Evolutionary conservation across 2,329 filamentous ascomycete species (phyloP).

Genomic region (Xylaria arbuscula): DNA sequence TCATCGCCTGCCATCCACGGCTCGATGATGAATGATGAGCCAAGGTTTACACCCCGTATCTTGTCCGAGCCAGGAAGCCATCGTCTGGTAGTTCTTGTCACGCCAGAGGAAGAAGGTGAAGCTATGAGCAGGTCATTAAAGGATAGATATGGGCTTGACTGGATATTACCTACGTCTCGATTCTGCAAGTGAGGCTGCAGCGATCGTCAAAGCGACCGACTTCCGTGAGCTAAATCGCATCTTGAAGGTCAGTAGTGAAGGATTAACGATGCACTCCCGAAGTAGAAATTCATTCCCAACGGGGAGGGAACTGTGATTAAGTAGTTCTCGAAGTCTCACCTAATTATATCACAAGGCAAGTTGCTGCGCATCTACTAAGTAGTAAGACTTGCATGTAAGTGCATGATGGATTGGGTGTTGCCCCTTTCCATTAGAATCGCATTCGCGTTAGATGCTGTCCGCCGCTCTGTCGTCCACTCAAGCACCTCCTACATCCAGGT

Average conservation of each 20-base stretch:
- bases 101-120: constrained; percentile 3
- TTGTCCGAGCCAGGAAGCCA: constrained; percentile 37
- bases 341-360: neutral
- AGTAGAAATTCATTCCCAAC: neutral
- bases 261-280: neutral
- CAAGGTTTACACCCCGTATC: constrained; percentile 60
- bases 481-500: constrained; percentile 28
- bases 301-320: neutral
- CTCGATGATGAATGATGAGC: constrained; percentile 62
- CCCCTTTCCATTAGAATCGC: constrained; percentile 6
- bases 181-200: constrained; percentile 26
- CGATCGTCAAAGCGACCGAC: constrained; percentile 21
- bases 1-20: constrained; percentile 59
- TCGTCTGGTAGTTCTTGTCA: constrained; percentile 13
- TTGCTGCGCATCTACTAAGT: constrained; percentile 7
- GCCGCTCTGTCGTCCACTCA: constrained; percentile 5
- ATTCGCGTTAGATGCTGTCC: constrained; percentile 8
- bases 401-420: neutral
- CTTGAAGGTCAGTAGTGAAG: neutral
- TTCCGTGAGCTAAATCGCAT: constrained; percentile 24
- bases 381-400: neutral
- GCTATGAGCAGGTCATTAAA: constrained; percentile 16
- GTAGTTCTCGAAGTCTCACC: neutral
- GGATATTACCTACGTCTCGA: constrained; percentile 24
- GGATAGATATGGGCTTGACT: neutral